Conservation (phyloP, 2,329 filamentous ascomycete genomes). For the Cyphellophora europaea region DNA sequence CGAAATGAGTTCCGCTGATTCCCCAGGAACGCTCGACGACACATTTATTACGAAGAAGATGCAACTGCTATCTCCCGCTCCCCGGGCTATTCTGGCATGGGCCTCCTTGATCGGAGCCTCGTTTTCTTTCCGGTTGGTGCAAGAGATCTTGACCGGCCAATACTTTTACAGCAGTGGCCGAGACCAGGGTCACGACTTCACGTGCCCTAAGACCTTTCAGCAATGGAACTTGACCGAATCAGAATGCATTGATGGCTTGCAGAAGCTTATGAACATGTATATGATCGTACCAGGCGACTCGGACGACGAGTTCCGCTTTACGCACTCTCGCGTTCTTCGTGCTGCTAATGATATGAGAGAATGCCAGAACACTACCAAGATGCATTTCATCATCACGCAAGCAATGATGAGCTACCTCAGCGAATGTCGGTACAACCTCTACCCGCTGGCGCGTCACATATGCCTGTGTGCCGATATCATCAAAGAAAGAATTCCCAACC, state of each 20-base stretch:
- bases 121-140: slow-evolving; percentile 76
- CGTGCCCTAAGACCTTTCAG: slow-evolving; percentile 30
- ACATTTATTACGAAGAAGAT: slow-evolving; percentile 74
- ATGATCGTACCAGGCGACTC: slow-evolving; percentile 72
- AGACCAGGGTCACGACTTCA: slow-evolving; percentile 26
- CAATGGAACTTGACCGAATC: slow-evolving; percentile 51
- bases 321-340: slow-evolving; percentile 77
- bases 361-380: slow-evolving; percentile 57
- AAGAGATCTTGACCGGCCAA: slow-evolving; percentile 65
- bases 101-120: slow-evolving; percentile 70
- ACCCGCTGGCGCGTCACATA: slow-evolving; percentile 71
- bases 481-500: slow-evolving; percentile 50
- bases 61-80: slow-evolving; percentile 61
- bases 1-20: slow-evolving; percentile 69
- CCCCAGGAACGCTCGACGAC: slow-evolving; percentile 70
- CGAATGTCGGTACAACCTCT: slow-evolving; percentile 53
- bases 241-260: slow-evolving; percentile 68
- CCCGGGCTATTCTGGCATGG: slow-evolving; percentile 78
- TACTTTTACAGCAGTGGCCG: slow-evolving; percentile 46
- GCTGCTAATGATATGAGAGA: slow-evolving; percentile 63
- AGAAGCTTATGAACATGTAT: slow-evolving; percentile 69
- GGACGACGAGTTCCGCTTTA: slow-evolving; percentile 80
- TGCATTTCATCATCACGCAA: slow-evolving; percentile 86
- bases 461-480: slow-evolving; percentile 70
- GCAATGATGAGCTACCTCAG: slow-evolving; percentile 64